Percentiles rank a stretch among this genome's conserved stretches.
Conservation (phyloP, 2,329 filamentous ascomycete genomes). For the Phaeosphaeria sp. region DNA sequence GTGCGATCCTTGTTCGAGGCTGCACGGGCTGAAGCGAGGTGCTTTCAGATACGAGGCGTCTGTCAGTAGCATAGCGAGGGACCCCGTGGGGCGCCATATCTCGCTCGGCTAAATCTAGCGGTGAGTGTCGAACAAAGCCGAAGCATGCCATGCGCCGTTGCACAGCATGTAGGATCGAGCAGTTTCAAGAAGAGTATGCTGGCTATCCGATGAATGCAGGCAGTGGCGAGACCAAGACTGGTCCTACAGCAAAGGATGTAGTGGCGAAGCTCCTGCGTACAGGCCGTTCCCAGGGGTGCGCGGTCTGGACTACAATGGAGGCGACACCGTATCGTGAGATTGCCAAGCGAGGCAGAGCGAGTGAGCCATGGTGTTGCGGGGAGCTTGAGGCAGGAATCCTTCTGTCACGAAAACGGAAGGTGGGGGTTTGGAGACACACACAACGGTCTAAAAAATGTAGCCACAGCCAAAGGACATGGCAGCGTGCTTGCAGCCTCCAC, state of each 20-base stretch:
- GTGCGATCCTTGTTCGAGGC: constrained; percentile 6
- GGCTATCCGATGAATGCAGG: neutral
- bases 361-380: constrained; percentile 40
- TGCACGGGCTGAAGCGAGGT: constrained; percentile 18
- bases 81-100: constrained; percentile 20
- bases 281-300: neutral
- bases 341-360: constrained; percentile 15
- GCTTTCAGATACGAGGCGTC: constrained; percentile 6
- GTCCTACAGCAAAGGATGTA: neutral
- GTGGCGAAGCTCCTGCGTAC: neutral
- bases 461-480: neutral
- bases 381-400: constrained; percentile 13
- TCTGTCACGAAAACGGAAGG: constrained; percentile 36
- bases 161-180: neutral
- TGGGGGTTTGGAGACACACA: constrained; percentile 19
- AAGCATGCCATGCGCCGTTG: neutral
- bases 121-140: constrained; percentile 32
- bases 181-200: neutral
- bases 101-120: constrained; percentile 24
- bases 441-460: neutral
- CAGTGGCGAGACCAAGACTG: neutral
- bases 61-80: constrained; percentile 4
- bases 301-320: neutral
- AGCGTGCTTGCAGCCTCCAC: constrained; percentile 2
- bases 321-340: constrained; percentile 19